phyloP scores from a whole-genome alignment of 495 filamentous ascomycete genomes.

The Penicillium verhagenii region DNA sequence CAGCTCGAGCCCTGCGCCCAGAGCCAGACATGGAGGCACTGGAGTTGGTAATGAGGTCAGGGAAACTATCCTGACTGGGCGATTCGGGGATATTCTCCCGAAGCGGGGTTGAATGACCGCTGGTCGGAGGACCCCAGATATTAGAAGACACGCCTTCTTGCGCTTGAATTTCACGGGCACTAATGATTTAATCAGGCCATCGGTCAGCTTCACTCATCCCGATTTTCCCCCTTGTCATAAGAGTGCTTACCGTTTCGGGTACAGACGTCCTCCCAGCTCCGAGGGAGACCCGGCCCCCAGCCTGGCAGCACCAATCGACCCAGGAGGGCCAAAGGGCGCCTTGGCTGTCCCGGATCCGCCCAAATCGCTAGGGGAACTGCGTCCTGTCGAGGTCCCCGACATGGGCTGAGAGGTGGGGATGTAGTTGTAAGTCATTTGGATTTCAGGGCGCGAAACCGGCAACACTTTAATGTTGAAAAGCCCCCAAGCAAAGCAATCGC shows the following conservation, averaged over 20 bases:
- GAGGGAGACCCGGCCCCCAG: conserved; percentile 96
- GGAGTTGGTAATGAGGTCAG: conserved; percentile 74
- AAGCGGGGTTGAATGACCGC: conserved; percentile 91
- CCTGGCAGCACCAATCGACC: conserved; percentile 71
- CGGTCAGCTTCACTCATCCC: conserved; percentile 14
- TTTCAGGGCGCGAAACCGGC: conserved; percentile 65
- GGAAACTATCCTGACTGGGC: conserved; percentile 90
- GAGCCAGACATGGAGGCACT: conserved; percentile 56
- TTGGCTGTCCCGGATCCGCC: conserved; percentile 64
- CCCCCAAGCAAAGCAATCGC: conserved; percentile 23
- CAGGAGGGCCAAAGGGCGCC: conserved; percentile 72
- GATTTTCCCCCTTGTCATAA: neutral
- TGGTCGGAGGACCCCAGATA: conserved; percentile 93
- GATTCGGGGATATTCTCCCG: conserved; percentile 97
- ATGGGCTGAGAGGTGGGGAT: conserved; percentile 71
- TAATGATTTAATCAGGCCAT: conserved; percentile 29
- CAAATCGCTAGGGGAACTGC: conserved; percentile 82
- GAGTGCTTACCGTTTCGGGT: conserved; percentile 80
- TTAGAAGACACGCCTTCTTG: conserved; percentile 87
- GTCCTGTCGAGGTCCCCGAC: conserved; percentile 83
- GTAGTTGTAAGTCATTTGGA: conserved; percentile 76
- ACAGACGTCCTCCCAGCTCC: conserved; percentile 76
- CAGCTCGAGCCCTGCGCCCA: conserved; percentile 77
- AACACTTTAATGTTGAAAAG: conserved; percentile 75
- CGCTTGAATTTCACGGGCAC: conserved; percentile 93